phyloP scores from a whole-genome alignment of 1,284 basidiomycete species.

The Marasmius tenuissimus region DNA sequence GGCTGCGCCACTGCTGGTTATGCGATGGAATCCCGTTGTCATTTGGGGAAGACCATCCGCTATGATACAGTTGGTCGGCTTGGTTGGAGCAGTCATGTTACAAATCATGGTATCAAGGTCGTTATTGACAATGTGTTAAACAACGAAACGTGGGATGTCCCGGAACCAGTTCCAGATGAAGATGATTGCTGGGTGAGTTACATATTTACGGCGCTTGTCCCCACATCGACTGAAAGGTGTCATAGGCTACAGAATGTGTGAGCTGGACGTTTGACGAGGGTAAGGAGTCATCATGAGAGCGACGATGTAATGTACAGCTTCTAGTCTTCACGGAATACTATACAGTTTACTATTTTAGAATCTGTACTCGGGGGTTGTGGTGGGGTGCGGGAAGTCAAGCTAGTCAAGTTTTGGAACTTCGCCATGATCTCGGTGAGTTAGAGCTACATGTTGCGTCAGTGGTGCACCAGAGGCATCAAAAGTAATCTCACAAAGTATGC shows the following conservation, averaged over 20 bases:
- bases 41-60: slow-evolving; percentile 80
- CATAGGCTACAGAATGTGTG: slow-evolving; percentile 7
- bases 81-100: slow-evolving; percentile 75
- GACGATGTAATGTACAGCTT: neutral
- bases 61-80: slow-evolving; percentile 88
- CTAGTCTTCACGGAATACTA: neutral
- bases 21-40: slow-evolving; percentile 71
- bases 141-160: slow-evolving; percentile 39
- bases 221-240: neutral
- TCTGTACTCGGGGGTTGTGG: too few relatives aligned
- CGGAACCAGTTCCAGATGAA: slow-evolving; percentile 35
- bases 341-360: too few relatives aligned
- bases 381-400: too few relatives aligned
- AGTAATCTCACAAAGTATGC: too few relatives aligned
- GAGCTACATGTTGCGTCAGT: too few relatives aligned
- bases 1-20: slow-evolving; percentile 61
- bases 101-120: slow-evolving; percentile 68
- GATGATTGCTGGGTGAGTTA: slow-evolving; percentile 30
- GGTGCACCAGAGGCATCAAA: too few relatives aligned
- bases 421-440: too few relatives aligned
- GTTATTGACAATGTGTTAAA: slow-evolving; percentile 66
- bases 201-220: neutral
- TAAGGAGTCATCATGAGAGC: neutral
- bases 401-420: too few relatives aligned
- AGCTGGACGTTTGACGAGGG: slow-evolving; percentile 9